These are phyloP conservation scores for Colletotrichum sidae DNA, from an alignment of 2,329 filamentous ascomycete species.

Conservation along the genomic window DNA sequence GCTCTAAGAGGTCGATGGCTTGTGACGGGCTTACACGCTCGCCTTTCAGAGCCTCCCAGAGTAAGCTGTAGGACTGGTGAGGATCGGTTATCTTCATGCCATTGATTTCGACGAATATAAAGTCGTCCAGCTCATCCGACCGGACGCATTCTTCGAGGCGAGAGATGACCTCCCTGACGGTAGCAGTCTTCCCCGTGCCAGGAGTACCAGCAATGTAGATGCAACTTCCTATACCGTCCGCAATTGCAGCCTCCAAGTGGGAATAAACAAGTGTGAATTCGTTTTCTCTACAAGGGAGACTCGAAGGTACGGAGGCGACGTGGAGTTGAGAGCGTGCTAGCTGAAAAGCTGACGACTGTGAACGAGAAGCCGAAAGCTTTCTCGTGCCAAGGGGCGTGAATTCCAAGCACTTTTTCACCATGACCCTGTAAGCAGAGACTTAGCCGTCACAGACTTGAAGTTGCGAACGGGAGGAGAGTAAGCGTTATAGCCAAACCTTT, in stretches of 20 bases:
- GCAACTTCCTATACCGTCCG: conserved; percentile 91
- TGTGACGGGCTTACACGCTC: conserved; percentile 93
- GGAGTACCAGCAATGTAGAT: conserved; percentile 99
- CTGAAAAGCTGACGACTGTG: conserved; percentile 89
- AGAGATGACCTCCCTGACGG: conserved; percentile 92
- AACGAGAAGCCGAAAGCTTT: conserved; percentile 78
- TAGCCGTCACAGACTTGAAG: background rate
- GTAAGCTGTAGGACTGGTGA: conserved; percentile 91
- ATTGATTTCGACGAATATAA: conserved; percentile 99
- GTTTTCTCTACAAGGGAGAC: conserved; percentile 89
- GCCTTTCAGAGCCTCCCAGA: conserved; percentile 96
- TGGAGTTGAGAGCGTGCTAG: conserved; percentile 89
- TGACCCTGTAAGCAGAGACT: conserved; percentile 56
- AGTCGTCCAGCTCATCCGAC: conserved; percentile 94
- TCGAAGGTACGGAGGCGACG: conserved; percentile 90
- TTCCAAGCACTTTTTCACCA: conserved; percentile 89
- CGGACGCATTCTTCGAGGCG: conserved; percentile 89
- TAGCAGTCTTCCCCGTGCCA: conserved; percentile 97
- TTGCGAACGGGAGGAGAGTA: background rate
- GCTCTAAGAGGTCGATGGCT: conserved; percentile 88
- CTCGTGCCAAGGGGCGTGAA: conserved; percentile 96
- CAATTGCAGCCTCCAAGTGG: conserved; percentile 93
- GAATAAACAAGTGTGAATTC: conserved; percentile 95
- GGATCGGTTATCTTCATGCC: conserved; percentile 99
- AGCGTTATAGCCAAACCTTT: conserved; percentile 42